Conservation (phyloP, 345 rosid species). For the Ceriops zippeliana region DNA sequence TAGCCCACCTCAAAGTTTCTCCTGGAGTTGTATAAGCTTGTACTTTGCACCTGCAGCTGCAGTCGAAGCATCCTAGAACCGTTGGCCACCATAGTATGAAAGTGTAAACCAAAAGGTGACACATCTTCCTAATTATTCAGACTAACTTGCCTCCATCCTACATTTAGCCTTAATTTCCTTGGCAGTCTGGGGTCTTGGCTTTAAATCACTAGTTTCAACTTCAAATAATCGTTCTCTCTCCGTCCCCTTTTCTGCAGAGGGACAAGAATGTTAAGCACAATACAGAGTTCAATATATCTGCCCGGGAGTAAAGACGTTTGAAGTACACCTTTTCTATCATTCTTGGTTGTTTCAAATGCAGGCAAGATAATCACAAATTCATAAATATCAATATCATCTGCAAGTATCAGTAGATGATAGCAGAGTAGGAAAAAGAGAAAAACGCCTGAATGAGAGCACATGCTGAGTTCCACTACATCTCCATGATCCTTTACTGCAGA, state of each 20-base stretch:
- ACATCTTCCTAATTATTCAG: neutral
- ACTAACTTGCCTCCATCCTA: constrained; percentile 39
- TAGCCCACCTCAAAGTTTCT: constrained; percentile 65
- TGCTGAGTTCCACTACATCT: constrained; percentile 48
- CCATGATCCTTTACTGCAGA: constrained; percentile 32
- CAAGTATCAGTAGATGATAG: constrained; percentile 24
- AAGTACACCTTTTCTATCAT: constrained; percentile 44
- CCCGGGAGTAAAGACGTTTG: neutral
- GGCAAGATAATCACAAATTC: constrained; percentile 42
- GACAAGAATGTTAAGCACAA: constrained; percentile 21
- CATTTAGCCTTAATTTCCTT: constrained; percentile 88
- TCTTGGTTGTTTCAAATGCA: constrained; percentile 35
- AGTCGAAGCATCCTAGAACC: constrained; percentile 61
- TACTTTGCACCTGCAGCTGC: constrained; percentile 72
- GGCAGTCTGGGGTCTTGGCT: constrained; percentile 65
- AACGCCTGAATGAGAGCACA: constrained; percentile 46
- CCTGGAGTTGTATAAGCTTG: constrained; percentile 66
- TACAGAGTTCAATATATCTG: constrained; percentile 4
- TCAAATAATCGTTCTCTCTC: constrained; percentile 67
- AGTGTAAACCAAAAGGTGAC: neutral
- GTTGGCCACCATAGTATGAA: constrained; percentile 22
- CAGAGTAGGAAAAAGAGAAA: constrained; percentile 9
- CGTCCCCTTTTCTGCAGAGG: constrained; percentile 42
- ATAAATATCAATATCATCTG: constrained; percentile 75
- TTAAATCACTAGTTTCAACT: constrained; percentile 50